Evolutionary conservation across 805 yeast genomes (phyloP).

Genomic region (Kluyveromyces starmeri): DNA sequence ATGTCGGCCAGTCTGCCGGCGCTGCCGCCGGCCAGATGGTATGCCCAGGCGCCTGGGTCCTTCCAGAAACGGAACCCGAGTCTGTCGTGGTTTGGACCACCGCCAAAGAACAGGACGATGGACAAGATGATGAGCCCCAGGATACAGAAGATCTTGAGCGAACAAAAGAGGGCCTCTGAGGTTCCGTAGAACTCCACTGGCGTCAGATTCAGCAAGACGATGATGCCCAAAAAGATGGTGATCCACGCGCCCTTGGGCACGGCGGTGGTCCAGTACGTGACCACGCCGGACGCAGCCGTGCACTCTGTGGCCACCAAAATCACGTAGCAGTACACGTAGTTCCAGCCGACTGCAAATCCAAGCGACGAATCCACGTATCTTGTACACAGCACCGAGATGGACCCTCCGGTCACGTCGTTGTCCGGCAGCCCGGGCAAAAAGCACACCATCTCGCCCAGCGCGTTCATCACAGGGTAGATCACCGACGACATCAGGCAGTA

Average conservation of each 20-base stretch:
- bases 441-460: slow-evolving; percentile 61
- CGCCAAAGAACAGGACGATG: slow-evolving; percentile 42
- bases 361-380: slow-evolving; percentile 51
- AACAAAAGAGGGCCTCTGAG: slow-evolving; percentile 33
- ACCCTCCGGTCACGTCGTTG: slow-evolving; percentile 32
- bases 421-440: slow-evolving; percentile 48
- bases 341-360: slow-evolving; percentile 58
- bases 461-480: slow-evolving; percentile 56
- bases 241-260: slow-evolving; percentile 55
- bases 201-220: slow-evolving; percentile 38
- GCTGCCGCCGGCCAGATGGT: slow-evolving; percentile 39
- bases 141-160: slow-evolving; percentile 38
- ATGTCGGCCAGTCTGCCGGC: slow-evolving; percentile 58
- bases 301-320: slow-evolving; percentile 50
- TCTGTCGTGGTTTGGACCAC: slow-evolving; percentile 40
- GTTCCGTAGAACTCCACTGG: slow-evolving; percentile 44
- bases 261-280: slow-evolving; percentile 50
- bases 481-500: slow-evolving; percentile 55
- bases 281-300: slow-evolving; percentile 52
- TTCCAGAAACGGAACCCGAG: slow-evolving; percentile 64
- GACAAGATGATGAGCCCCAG: slow-evolving; percentile 38
- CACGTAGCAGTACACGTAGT: slow-evolving; percentile 41
- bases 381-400: slow-evolving; percentile 49
- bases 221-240: slow-evolving; percentile 41
- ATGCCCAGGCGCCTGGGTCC: slow-evolving; percentile 48